Base-by-base conservation (phyloP, 2,329 filamentous ascomycete genomes). In the Fusarium sororula region DNA sequence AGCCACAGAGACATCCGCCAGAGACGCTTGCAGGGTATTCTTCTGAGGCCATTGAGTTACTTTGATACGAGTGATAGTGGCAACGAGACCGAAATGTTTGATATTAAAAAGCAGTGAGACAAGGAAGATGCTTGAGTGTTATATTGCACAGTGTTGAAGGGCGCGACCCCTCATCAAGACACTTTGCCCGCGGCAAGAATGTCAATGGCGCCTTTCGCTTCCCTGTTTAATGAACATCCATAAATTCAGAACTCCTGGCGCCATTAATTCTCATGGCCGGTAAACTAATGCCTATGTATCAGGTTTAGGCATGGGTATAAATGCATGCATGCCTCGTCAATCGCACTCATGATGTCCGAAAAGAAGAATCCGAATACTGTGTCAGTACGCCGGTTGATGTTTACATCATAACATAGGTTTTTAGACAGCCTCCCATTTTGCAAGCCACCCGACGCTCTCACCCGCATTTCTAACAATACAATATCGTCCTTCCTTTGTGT, bases 391-490 rank as follows among this genome's bases (percentile, higher is more conserved):
- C 15, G n/a, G 24, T 14, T 38, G 24, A 45, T 58, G 32, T 20
- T 17, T 17, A 24, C 35, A 18, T n/a, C 14, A 12, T 44, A 28
- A 13, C 13, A n/a, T 30, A 35, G 30, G 30, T 32, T 5, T 28
- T 77, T 66, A 91, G 41, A 91, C 83, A 75, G 91, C 79, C 76
- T 96, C 92, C 95, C 95, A 98, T 73, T 84, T 85, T 6, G 90
- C 96, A 73, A 98, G 82, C 84, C 95, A 92, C 6, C 94, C 96
- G 9, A 96, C 85, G 39, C 85, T 90, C 82, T 95, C 91, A 3
- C 96, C 96, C 4, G 92, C 90, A 79, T 95, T 93, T 60, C 96
- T 88, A 38, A 98, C 90, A 74, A 99, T 90, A 81, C 95, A 98
- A 17, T 94, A 77, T 55, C 83, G 85, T 5, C 85, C 86, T 65